Evolutionary conservation across 176 grass and related monocot genomes (phyloP).

Genomic region (Carex parvula): DNA sequence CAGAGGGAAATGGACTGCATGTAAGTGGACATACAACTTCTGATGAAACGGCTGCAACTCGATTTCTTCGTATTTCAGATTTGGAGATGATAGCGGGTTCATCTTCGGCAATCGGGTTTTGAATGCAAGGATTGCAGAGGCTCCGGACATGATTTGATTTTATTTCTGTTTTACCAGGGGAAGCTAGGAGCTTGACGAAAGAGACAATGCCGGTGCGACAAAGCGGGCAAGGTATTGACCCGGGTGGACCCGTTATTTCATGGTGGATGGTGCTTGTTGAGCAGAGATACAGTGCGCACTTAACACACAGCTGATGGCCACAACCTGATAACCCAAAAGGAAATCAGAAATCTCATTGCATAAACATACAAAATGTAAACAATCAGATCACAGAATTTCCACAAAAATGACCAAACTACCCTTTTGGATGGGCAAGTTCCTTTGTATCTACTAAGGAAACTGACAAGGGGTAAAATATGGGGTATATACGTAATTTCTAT

Average conservation of each 20-base stretch:
- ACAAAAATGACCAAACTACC: background rate
- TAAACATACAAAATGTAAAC: background rate
- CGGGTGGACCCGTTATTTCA: slow-evolving; percentile 54
- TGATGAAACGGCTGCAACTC: slow-evolving; percentile 68
- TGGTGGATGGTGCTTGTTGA: slow-evolving; percentile 67
- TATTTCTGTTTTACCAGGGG: slow-evolving; percentile 43
- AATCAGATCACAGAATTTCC: background rate
- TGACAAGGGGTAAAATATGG: background rate
- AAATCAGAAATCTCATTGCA: slow-evolving; percentile 4
- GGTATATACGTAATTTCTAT: background rate
- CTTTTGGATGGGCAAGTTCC: slow-evolving; percentile 13
- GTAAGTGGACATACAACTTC: slow-evolving; percentile 77
- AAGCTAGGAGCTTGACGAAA: slow-evolving; percentile 49
- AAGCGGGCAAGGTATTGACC: slow-evolving; percentile 91
- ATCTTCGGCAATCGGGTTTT: slow-evolving; percentile 48
- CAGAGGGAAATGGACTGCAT: slow-evolving; percentile 69
- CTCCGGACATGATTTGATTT: slow-evolving; percentile 66
- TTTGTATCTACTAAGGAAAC: background rate
- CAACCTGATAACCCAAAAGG: slow-evolving; percentile 58
- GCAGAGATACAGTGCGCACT: slow-evolving; percentile 88
- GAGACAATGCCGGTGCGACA: slow-evolving; percentile 79
- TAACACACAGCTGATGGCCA: slow-evolving; percentile 85
- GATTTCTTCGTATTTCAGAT: slow-evolving; percentile 69
- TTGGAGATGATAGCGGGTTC: slow-evolving; percentile 45
- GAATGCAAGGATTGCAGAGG: slow-evolving; percentile 91